Evolutionary conservation across 345 rosid genomes (phyloP), one percentile per base, ranked within the genome.

Genomic region (Alliaria petiolata): DNA sequence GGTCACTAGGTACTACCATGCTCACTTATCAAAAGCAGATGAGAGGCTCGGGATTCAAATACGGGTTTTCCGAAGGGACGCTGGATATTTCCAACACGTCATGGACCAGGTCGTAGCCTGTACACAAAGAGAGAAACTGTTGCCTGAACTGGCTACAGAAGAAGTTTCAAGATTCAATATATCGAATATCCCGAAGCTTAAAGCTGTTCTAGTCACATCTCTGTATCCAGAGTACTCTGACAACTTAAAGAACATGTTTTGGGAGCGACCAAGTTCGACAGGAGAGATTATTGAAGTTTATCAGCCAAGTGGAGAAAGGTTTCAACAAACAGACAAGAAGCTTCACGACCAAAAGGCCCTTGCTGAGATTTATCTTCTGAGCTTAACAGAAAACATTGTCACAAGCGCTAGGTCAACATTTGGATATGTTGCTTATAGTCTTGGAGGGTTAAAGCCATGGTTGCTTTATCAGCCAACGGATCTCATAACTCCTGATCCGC

Each of bases 281-380:
- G 76, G 79, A 16, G 85, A 79, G 45, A 63, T 68, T 25, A 54
- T 82, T 34, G 58, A 50, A 16, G 64, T 82, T 38, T 51, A 50
- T 52, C 85, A 82, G 39, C 79, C 83, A 34, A 82, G 83, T 57
- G 81, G 79, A 39, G 85, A 82, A 50, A 62, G 44, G 38, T 4
- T 67, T 46, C 83, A 82, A n/a, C 68, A 76, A 31, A 33, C 74
- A 40, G 71, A 44, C 54, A 76, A 57, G 44, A 46, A 72, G 53
- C 2, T 42, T 22, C 81, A 81, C 51, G 77, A 78, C 77, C 71
- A 45, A 73, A 81, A 81, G 74, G 83, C 79, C 0, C 78, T 76
- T 55, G 67, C 81, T 4, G 83, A 80, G 39, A 80, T 80, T n/a
- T 72, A 77, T 54, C 83, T 80, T 17, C 50, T 80, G 43, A 80